Base-by-base conservation (phyloP, 805 yeast genomes). In the Lipomyces orientalis region DNA sequence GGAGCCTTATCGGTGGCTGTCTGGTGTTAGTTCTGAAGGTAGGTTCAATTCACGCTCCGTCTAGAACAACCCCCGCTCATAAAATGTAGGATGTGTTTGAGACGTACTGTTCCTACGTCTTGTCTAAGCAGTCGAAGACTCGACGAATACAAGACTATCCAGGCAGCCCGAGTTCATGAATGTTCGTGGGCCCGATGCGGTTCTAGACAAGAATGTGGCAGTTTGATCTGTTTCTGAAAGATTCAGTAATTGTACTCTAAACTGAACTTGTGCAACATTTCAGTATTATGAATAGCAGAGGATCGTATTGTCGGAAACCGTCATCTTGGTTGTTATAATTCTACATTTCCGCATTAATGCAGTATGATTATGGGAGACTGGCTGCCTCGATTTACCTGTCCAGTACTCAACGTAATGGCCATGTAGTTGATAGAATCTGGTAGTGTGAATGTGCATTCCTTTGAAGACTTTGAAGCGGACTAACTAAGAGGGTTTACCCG, bases 1-100 rank as follows among this genome's bases (percentile, higher is more conserved):
- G 71, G 33, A 60, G 64, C 58, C 55, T 66, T 8, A 16, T 66
- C 29, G 70, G 70, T 25, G 71, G 70, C 4, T 33, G 52, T 12
- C 58, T 68, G 16, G 66, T 68, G 9, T 60, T 62, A 9, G 58
- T 66, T 14, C 9, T 61, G 22, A 67, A 66, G 56, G 71, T 66
- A 51, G 59, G 56, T n/a, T 31, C 22, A n/a, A 4, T 5, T n/a
- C 22, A 37, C 9, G 31, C 7, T 14, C 12, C 29, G 33, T 25
- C 19, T 22, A 14, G 12, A 14, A 35, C 19, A 34, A 19, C 33
- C 1, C 14, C n/a, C 19, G 34, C 46, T 33, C 14, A 59, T 12
- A 14, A 7, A 12, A 12, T 29, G 0, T 31, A 66, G 70, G 65
- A 68, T 35, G 66, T 62, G 34, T 68, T 68, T 19, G 61, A 65